A percentile compares a stretch with the other conserved stretches of the same genome.
These are phyloP conservation scores for Candida albicans DNA, from an alignment of 1,139 yeast genomes.

Conservation along the genomic window DNA sequence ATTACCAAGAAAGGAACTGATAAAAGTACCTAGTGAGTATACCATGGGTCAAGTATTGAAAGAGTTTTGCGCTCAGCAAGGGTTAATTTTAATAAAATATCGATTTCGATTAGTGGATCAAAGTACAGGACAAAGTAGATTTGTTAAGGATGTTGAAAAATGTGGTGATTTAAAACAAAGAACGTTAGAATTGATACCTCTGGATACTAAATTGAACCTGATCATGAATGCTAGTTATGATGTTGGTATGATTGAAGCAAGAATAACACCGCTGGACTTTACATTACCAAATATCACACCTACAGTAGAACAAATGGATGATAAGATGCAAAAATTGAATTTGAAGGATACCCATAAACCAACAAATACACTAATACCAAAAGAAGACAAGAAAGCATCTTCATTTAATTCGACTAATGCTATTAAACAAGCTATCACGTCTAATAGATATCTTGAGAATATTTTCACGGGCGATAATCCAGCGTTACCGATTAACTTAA, in stretches of 20 bases:
- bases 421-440: slow-evolving; percentile 11
- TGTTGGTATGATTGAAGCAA: slow-evolving; percentile 9
- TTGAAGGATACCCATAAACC: slow-evolving; percentile 6
- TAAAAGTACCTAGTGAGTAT: slow-evolving; percentile 14
- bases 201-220: slow-evolving; percentile 11
- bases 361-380: background rate
- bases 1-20: slow-evolving; percentile 8
- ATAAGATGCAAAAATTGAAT: slow-evolving; percentile 17
- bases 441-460: slow-evolving; percentile 37
- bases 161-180: slow-evolving; percentile 23
- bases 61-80: slow-evolving; percentile 33
- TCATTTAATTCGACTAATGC: slow-evolving; percentile 8
- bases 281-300: slow-evolving; percentile 30
- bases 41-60: slow-evolving; percentile 34
- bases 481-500: slow-evolving; percentile 37
- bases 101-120: slow-evolving; percentile 14
- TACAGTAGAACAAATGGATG: slow-evolving; percentile 24
- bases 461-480: slow-evolving; percentile 35
- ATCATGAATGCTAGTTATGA: slow-evolving; percentile 8
- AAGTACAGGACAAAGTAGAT: slow-evolving; percentile 8
- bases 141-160: slow-evolving; percentile 22
- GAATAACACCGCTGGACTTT: slow-evolving; percentile 33
- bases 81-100: slow-evolving; percentile 25
- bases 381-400: slow-evolving; percentile 2
- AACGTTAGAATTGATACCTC: slow-evolving; percentile 24